phyloP scores from a whole-genome alignment of 148 eudicot species.

The Talinum fruticosum region DNA sequence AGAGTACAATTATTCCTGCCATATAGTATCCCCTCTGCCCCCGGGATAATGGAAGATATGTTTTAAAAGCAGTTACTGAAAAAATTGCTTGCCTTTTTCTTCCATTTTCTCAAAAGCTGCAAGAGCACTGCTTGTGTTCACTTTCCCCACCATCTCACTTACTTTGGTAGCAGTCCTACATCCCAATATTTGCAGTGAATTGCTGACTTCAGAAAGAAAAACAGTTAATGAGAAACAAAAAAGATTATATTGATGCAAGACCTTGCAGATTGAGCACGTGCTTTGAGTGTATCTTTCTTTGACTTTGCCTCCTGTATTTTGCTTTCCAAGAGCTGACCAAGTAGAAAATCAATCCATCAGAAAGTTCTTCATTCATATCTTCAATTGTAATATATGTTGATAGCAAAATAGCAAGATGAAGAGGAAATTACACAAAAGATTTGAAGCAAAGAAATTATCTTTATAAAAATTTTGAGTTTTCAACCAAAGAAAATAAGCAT shows the following conservation, averaged over 20 bases:
- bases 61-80: conserved; percentile 1
- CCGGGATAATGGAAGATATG: background rate
- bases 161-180: conserved; percentile 92
- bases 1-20: background rate
- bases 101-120: conserved; percentile 99
- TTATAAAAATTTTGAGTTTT: background rate
- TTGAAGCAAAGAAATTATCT: background rate
- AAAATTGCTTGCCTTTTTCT: conserved; percentile 63
- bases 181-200: conserved; percentile 13
- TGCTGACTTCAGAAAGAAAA: background rate
- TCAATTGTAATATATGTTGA: background rate
- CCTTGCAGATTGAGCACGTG: conserved; percentile 99
- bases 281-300: conserved; percentile 95
- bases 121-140: conserved; percentile 94
- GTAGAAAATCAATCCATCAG: conserved; percentile 12
- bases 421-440: background rate
- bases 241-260: conserved; percentile 22
- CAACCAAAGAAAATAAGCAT: background rate
- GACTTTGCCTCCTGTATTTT: conserved; percentile 95
- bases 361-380: background rate
- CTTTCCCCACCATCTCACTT: conserved; percentile 89
- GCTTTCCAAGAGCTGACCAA: conserved; percentile 84
- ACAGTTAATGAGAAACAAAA: background rate
- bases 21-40: background rate
- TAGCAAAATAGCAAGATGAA: background rate